A percentile compares a stretch with the other conserved stretches of the same genome.
Evolutionary conservation across 495 filamentous ascomycete species (phyloP).

Genomic region (Lepraria neglecta): DNA sequence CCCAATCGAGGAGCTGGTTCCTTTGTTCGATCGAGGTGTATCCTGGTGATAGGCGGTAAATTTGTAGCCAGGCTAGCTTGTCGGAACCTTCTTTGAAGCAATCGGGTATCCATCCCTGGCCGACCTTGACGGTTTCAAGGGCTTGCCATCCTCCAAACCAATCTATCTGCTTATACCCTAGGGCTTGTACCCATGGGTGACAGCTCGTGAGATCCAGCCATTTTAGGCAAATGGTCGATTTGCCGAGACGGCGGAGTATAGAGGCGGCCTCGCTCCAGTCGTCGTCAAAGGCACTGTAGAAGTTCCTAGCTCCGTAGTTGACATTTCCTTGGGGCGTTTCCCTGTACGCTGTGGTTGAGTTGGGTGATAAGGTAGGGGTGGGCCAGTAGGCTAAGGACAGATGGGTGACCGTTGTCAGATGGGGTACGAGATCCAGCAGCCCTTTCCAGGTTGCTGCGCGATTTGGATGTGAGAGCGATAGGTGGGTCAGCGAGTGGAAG

Average conservation of each 20-base stretch:
- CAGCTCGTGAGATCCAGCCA: slow-evolving; percentile 81
- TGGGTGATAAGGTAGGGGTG: slow-evolving; percentile 59
- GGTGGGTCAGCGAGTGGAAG: slow-evolving; percentile 48
- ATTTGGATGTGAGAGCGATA: slow-evolving; percentile 48
- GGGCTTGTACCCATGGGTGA: slow-evolving; percentile 57
- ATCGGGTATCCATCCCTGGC: slow-evolving; percentile 20
- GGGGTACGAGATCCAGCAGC: slow-evolving; percentile 55
- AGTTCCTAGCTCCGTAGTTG: slow-evolving; percentile 55
- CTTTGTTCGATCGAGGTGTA: no score
- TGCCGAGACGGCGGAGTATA: slow-evolving; percentile 62
- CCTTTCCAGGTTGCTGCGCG: slow-evolving; percentile 56
- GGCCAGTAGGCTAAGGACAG: slow-evolving; percentile 81
- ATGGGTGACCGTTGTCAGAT: slow-evolving; percentile 62
- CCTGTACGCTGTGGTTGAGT: slow-evolving; percentile 47
- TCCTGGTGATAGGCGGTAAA: no score
- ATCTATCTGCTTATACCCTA: slow-evolving; percentile 39
- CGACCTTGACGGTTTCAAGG: slow-evolving; percentile 20
- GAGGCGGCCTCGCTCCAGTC: slow-evolving; percentile 65
- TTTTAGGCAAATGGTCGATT: slow-evolving; percentile 60
- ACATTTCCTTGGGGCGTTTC: slow-evolving; percentile 45
- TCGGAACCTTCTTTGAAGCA: slow-evolving; percentile 1
- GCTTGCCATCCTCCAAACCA: slow-evolving; percentile 23
- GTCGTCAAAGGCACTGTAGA: slow-evolving; percentile 59
- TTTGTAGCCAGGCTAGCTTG: not conserved
- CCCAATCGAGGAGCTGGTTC: no score